These are phyloP conservation scores for Crithidia fasciculata DNA, from an alignment of 208 protist genomes.

Conservation along the genomic window DNA sequence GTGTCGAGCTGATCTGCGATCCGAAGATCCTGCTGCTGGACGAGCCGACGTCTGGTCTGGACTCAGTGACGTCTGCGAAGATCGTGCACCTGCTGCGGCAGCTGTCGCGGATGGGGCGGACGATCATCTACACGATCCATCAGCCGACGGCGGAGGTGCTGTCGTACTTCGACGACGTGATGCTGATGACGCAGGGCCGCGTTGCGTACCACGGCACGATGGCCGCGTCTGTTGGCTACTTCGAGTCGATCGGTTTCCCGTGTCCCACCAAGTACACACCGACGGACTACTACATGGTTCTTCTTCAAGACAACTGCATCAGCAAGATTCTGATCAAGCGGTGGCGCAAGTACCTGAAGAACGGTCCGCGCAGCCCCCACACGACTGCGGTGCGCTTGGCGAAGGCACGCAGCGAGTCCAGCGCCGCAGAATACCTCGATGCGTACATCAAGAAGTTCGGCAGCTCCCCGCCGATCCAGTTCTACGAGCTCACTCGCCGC, in stretches of 20 bases:
- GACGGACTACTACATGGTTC: constrained; percentile 89
- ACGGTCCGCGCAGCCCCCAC: constrained; percentile 51
- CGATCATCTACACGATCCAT: constrained; percentile 94
- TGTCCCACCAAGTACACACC: constrained; percentile 80
- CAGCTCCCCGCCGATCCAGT: constrained; percentile 57
- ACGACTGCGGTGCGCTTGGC: constrained; percentile 55
- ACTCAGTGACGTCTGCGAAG: constrained; percentile 85
- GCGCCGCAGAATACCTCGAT: constrained; percentile 52
- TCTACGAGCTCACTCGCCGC: constrained; percentile 58
- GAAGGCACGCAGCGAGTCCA: constrained; percentile 36
- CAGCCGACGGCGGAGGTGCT: constrained; percentile 93
- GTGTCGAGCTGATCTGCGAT: constrained; percentile 88
- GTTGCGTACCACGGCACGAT: constrained; percentile 87
- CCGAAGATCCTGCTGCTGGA: constrained; percentile 89
- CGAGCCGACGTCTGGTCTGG: constrained; percentile 91
- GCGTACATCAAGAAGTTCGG: constrained; percentile 52
- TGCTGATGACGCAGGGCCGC: constrained; percentile 84
- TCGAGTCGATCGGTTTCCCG: constrained; percentile 76
- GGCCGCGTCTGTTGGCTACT: constrained; percentile 72
- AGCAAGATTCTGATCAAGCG: constrained; percentile 64
- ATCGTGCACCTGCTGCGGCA: constrained; percentile 80
- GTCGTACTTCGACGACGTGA: constrained; percentile 90
- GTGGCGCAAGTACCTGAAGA: constrained; percentile 70
- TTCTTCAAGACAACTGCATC: constrained; percentile 70
- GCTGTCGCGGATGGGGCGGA: constrained; percentile 78